These are phyloP conservation scores for Umbelopsis vinacea DNA, from an alignment of 192 early-diverging fungal species.

Conservation along the genomic window DNA sequence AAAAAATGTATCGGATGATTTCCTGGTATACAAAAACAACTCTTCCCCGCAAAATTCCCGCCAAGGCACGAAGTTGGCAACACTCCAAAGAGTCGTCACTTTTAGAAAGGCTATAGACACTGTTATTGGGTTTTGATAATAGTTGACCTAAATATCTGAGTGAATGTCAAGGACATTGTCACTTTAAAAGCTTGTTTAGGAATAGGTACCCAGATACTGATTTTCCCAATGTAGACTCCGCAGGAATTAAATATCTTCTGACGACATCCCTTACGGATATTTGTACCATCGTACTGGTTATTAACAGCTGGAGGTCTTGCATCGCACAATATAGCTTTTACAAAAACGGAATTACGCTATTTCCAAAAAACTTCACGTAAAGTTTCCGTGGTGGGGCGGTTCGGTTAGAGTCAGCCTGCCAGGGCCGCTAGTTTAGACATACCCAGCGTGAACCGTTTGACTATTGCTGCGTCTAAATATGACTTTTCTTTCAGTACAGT, in stretches of 20 bases:
- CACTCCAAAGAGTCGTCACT: too few species aligned
- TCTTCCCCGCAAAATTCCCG: too few species aligned
- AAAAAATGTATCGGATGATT: too few species aligned
- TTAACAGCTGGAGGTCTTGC: not conserved
- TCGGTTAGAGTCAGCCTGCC: not conserved
- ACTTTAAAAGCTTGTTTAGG: not conserved
- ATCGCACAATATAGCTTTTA: not conserved
- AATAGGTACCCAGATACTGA: not conserved
- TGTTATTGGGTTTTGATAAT: not conserved
- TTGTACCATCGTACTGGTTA: not conserved
- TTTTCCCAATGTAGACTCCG: not conserved
- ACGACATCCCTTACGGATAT: not conserved
- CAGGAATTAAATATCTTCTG: not conserved
- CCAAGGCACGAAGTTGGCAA: too few species aligned
- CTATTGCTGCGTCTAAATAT: not conserved
- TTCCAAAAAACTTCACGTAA: not conserved
- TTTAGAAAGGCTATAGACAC: not conserved
- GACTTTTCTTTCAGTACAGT: not conserved
- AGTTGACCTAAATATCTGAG: constrained; percentile 1
- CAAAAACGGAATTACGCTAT: not conserved
- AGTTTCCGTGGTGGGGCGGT: not conserved
- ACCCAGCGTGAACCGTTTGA: not conserved
- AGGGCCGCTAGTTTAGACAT: not conserved
- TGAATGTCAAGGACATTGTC: not conserved
- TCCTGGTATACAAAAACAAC: too few species aligned